Evolutionary conservation across 1,284 basidiomycete genomes (phyloP).

Genomic region (Erythrobasidium hasegawianum): DNA sequence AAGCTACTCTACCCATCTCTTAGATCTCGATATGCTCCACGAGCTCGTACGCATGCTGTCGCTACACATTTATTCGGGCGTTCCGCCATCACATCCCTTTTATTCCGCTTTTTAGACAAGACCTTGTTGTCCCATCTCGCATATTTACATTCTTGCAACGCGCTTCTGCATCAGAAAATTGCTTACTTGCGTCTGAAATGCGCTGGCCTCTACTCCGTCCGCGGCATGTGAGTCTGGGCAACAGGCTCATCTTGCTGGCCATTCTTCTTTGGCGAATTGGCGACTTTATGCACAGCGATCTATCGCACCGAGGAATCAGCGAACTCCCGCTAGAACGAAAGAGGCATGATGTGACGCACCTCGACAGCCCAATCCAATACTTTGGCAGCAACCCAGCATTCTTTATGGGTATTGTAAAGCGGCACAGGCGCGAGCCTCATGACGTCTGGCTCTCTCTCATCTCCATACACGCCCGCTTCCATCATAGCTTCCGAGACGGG

Average conservation of each 20-base stretch:
- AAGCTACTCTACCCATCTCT: slow-evolving; percentile 27
- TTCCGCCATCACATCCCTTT: background rate
- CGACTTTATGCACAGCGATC: slow-evolving; percentile 18
- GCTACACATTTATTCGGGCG: background rate
- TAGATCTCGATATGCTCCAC: background rate
- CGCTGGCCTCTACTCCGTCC: background rate
- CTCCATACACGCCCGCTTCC: slow-evolving; percentile 74
- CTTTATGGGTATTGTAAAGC: slow-evolving; percentile 74
- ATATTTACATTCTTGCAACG: background rate
- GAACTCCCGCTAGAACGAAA: background rate
- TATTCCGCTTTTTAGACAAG: background rate
- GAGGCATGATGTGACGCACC: slow-evolving; percentile 2
- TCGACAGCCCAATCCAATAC: slow-evolving; percentile 53
- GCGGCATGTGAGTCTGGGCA: background rate
- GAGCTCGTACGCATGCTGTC: background rate
- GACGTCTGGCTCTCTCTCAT: slow-evolving; percentile 83
- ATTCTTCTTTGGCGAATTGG: slow-evolving; percentile 3
- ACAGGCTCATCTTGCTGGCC: background rate
- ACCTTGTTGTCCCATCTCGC: background rate
- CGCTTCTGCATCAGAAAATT: background rate
- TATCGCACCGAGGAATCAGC: background rate
- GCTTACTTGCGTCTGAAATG: background rate
- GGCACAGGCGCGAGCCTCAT: slow-evolving; percentile 79
- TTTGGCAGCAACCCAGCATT: slow-evolving; percentile 65
- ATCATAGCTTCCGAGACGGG: slow-evolving; percentile 60